These are phyloP conservation scores for Monosporozyma siamensis DNA, from an alignment of 805 yeast genomes.

Conservation along the genomic window DNA sequence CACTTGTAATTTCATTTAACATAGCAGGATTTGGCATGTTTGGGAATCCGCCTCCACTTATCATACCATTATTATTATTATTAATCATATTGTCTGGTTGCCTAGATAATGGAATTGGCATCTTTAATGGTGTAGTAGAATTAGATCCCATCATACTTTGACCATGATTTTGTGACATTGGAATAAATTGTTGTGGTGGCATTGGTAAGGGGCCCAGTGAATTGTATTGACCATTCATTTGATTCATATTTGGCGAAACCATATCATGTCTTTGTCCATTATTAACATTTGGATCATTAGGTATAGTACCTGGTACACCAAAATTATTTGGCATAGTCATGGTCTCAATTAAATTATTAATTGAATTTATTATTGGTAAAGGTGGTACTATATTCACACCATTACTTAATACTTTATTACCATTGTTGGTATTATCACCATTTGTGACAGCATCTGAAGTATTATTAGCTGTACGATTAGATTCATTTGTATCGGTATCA, in stretches of 20 bases:
- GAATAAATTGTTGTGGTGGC: not conserved
- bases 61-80: slow-evolving; percentile 1
- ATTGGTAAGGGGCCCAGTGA: not conserved
- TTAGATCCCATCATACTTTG: not conserved
- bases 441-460: not conserved
- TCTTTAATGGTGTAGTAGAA: not conserved
- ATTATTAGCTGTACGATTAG: too few relatives aligned
- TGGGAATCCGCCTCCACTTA: not conserved
- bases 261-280: too few relatives aligned
- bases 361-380: not conserved
- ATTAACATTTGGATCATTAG: not conserved
- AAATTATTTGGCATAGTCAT: slow-evolving; percentile 5
- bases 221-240: too few relatives aligned
- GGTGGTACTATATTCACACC: slow-evolving; percentile 3
- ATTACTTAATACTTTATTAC: not conserved
- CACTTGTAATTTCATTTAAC: not conserved
- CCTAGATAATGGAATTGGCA: not conserved
- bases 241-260: too few relatives aligned
- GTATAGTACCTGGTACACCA: slow-evolving; percentile 1
- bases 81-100: slow-evolving; percentile 2
- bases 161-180: slow-evolving; percentile 1
- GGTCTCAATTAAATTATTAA: slow-evolving; percentile 4
- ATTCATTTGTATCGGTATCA: not conserved
- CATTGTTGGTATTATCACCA: not conserved
- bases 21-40: slow-evolving; percentile 1